phyloP scores from a whole-genome alignment of 306 rosid genomes.

The Coriaria nepalensis region DNA sequence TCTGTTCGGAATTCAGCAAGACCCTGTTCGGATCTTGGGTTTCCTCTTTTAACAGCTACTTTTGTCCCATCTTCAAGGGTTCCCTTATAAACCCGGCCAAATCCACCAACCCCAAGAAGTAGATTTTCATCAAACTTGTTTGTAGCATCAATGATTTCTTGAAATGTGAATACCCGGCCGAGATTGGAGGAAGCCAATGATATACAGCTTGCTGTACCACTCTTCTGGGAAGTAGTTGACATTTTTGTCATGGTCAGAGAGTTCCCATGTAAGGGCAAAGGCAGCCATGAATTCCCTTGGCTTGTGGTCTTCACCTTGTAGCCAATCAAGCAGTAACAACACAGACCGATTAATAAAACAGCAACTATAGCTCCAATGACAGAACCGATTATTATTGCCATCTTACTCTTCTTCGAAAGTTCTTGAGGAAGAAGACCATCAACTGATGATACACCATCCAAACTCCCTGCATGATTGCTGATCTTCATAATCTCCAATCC shows the following conservation, averaged over 20 bases:
- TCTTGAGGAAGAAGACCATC: slow-evolving; percentile 43
- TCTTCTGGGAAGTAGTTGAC: slow-evolving; percentile 77
- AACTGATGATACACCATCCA: slow-evolving; percentile 52
- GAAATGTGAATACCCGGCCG: slow-evolving; percentile 71
- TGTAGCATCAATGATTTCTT: slow-evolving; percentile 76
- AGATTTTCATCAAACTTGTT: slow-evolving; percentile 73
- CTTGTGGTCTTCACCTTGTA: slow-evolving; percentile 40
- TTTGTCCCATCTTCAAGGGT: slow-evolving; percentile 72
- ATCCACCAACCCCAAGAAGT: slow-evolving; percentile 93
- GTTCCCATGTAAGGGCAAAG: slow-evolving; percentile 72
- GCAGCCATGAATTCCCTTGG: slow-evolving; percentile 65
- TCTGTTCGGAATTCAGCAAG: slow-evolving; percentile 89
- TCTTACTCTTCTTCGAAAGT: slow-evolving; percentile 25
- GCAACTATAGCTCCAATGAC: slow-evolving; percentile 32
- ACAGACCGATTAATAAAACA: slow-evolving; percentile 36
- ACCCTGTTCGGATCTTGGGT: slow-evolving; percentile 92
- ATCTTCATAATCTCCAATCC: slow-evolving; percentile 79
- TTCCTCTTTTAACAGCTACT: slow-evolving; percentile 90
- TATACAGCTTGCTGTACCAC: slow-evolving; percentile 80
- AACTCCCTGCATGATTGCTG: slow-evolving; percentile 52
- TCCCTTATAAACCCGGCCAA: slow-evolving; percentile 86
- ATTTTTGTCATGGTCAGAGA: slow-evolving; percentile 79
- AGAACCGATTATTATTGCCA: slow-evolving; percentile 35
- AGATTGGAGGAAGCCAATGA: slow-evolving; percentile 67
- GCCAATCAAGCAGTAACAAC: slow-evolving; percentile 32